Base-by-base conservation (phyloP, 1,139 yeast genomes). In the Scheffersomyces insectosa region DNA sequence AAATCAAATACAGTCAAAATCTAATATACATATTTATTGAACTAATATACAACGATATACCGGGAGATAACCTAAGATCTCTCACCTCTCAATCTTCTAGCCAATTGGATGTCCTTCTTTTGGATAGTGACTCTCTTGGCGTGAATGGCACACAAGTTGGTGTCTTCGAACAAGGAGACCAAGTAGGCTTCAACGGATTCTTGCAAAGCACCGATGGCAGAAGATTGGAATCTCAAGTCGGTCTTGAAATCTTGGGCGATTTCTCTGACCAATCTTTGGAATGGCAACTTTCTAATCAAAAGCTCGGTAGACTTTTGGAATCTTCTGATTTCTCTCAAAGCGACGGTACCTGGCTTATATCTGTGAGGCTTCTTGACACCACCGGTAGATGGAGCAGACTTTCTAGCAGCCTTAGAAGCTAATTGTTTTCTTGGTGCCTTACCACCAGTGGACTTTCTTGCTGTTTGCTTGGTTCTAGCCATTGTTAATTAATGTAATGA, bases 301-400 rank as follows among this genome's bases (percentile, higher is more conserved):
- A 91, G 81, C 77, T 91, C 98, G 66, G 97, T 91, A 55, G 97
- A 88, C 78, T 91, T 91, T 81, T 91, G 97, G 84, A 91, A 91
- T 81, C 97, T 89, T 86, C 97, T 89, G 69, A 91, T 91, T 82
- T 91, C 98, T 87, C 97, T 91, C 71, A 91, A 87, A 64, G 98
- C 98, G 68, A 91, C 97, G 68, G 97, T 91, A 90, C 98, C 98
- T 74, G 98, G 98, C 93, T 90, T 91, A 81, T 90, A 91, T 87
- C 98, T 89, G 89, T 91, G 98, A 60, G 97, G 97, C 83, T 91
- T 91, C 91, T 91, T 91, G 72, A 91, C 97, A 85, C 97, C 98
- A 72, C 97, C 97, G 56, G 97, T 84, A 55, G 96, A 80, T 79
- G 95, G 93, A 49, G 97, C 97, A 46, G 98, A 90, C 79, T 91